Percentiles rank a stretch among this genome's conserved stretches.
Evolutionary conservation across 768 basidiomycete genomes (phyloP).

Genomic region (Grammothele lineata): DNA sequence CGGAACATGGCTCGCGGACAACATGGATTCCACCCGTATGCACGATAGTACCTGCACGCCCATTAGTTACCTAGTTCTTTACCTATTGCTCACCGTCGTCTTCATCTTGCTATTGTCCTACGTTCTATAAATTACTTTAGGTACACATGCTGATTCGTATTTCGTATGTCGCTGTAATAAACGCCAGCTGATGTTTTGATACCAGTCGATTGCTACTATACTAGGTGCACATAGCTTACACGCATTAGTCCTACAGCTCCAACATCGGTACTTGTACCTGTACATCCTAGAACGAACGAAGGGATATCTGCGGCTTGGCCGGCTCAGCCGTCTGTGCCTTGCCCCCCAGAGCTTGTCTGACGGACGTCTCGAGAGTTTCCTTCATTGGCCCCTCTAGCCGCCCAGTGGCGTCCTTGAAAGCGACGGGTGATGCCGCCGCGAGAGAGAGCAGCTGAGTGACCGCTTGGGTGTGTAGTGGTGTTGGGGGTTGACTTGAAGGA

Average conservation of each 20-base stretch:
- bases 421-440: conserved; percentile 62
- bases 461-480: conserved; percentile 51
- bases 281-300: conserved; percentile 55
- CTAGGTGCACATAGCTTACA: conserved; percentile 15
- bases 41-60: conserved; percentile 45
- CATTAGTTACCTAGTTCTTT: too few relatives aligned
- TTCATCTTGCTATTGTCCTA: conserved; percentile 2
- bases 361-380: conserved; percentile 68
- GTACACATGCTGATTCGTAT: conserved; percentile 14
- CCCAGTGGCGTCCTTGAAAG: conserved; percentile 83
- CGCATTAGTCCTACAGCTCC: conserved; percentile 12
- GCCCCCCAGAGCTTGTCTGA: conserved; percentile 65
- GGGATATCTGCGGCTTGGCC: conserved; percentile 73
- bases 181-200: conserved; percentile 8
- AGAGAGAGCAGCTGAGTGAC: conserved; percentile 66
- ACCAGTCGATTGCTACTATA: conserved; percentile 16
- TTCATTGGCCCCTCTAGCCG: conserved; percentile 55
- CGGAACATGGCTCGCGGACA: conserved; percentile 60
- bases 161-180: conserved; percentile 16
- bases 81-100: background rate
- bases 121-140: conserved; percentile 1
- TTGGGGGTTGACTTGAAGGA: conserved; percentile 37
- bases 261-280: background rate
- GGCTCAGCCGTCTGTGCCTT: conserved; percentile 32
- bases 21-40: conserved; percentile 77